phyloP scores from a whole-genome alignment of 2,329 filamentous ascomycete genomes.

The Aureobasidium pullulans region DNA sequence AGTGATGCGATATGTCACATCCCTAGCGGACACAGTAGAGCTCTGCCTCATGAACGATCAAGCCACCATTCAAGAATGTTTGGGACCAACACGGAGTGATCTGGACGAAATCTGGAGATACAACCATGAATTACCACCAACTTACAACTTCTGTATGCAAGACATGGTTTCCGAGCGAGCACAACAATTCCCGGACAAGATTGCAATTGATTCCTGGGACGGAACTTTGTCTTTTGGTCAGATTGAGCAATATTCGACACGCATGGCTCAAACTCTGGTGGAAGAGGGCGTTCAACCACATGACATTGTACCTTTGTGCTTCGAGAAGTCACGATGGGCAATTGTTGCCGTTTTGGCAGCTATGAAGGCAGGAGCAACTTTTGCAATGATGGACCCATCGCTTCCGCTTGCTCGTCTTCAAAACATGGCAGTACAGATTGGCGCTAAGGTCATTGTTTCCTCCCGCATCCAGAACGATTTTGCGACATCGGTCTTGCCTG shows the following conservation, averaged over 20 bases:
- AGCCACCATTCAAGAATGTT: slow-evolving; percentile 22
- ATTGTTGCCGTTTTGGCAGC: slow-evolving; percentile 22
- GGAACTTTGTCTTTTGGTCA: slow-evolving; percentile 22
- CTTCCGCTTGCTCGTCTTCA: slow-evolving; percentile 21
- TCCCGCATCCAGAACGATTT: slow-evolving; percentile 16
- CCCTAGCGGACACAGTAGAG: slow-evolving; percentile 12
- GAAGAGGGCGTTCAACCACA: slow-evolving; percentile 14
- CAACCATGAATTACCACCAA: slow-evolving; percentile 15
- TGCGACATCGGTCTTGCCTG: slow-evolving; percentile 16
- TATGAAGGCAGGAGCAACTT: slow-evolving; percentile 27
- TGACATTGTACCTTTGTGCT: slow-evolving; percentile 19
- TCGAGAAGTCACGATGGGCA: slow-evolving; percentile 24
- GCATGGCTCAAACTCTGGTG: slow-evolving; percentile 17
- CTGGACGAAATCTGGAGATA: slow-evolving; percentile 18
- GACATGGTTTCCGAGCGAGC: slow-evolving; percentile 18
- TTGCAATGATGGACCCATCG: slow-evolving; percentile 23
- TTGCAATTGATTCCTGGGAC: slow-evolving; percentile 24
- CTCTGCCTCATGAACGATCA: slow-evolving; percentile 10
- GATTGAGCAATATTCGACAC: slow-evolving; percentile 19
- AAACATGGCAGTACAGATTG: slow-evolving; percentile 11
- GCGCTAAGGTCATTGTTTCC: slow-evolving; percentile 13
- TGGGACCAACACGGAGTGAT: slow-evolving; percentile 12
- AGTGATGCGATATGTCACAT: slow-evolving; percentile 13
- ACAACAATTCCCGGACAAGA: slow-evolving; percentile 16
- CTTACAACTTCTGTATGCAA: slow-evolving; percentile 17